These are phyloP conservation scores for Coniferiporia weirii DNA, from an alignment of 1,284 basidiomycete genomes.

Conservation along the genomic window DNA sequence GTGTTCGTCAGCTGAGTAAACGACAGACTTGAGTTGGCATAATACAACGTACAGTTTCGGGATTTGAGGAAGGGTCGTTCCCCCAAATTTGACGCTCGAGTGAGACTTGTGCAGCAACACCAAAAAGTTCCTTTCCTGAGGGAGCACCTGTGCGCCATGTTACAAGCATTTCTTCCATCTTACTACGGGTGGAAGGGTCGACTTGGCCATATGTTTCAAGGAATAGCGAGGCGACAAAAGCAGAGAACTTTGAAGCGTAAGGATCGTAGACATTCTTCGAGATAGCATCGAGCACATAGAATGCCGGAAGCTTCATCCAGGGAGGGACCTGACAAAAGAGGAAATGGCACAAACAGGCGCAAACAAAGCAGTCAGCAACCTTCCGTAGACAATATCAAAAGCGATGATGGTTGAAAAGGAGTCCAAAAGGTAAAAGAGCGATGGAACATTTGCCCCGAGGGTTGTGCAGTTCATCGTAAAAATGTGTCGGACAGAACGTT, in stretches of 20 bases:
- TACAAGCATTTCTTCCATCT: conserved; percentile 94
- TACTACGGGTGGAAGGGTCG: conserved; percentile 77
- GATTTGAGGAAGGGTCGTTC: conserved; percentile 35
- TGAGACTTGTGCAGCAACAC: conserved; percentile 61
- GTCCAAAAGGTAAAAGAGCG: too few relatives aligned
- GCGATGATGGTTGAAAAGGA: not conserved
- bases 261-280: conserved; percentile 91
- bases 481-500: conserved; percentile 5
- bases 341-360: conserved; percentile 25
- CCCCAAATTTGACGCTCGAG: conserved; percentile 80
- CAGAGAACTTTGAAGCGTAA: conserved; percentile 78
- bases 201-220: conserved; percentile 81
- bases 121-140: conserved; percentile 78
- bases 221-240: conserved; percentile 75
- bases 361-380: conserved; percentile 17
- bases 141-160: conserved; percentile 88
- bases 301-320: conserved; percentile 86
- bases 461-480: not conserved
- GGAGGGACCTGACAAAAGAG: conserved; percentile 69
- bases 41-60: conserved; percentile 23
- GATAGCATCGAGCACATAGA: conserved; percentile 96
- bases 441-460: too few relatives aligned
- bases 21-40: not conserved
- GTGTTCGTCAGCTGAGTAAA: not conserved
- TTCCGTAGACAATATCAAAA: not conserved